These are phyloP conservation scores for Yarrowia sp. DNA, from an alignment of 805 yeast genomes.

Conservation along the genomic window DNA sequence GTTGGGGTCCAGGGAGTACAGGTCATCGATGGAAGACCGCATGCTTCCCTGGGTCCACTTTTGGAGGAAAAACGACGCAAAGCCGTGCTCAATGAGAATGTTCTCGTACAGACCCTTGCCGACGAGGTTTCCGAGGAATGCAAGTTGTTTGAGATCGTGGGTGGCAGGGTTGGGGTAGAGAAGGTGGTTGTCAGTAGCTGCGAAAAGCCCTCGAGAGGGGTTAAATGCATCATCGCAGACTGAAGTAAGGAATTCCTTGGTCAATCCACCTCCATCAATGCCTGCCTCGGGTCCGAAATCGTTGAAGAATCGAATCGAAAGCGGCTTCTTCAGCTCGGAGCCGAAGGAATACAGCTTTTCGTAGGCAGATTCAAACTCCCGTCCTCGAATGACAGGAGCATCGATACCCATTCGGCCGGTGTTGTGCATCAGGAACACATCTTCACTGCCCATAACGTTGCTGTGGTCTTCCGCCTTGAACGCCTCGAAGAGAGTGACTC, in stretches of 20 bases:
- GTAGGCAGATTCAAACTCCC: constrained; percentile 73
- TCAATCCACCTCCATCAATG: constrained; percentile 95
- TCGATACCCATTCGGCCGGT: constrained; percentile 33
- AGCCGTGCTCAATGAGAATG: constrained; percentile 73
- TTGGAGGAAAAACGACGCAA: constrained; percentile 81
- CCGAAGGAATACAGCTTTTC: constrained; percentile 55
- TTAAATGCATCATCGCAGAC: constrained; percentile 68
- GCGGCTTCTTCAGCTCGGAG: constrained; percentile 52
- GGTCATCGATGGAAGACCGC: constrained; percentile 69
- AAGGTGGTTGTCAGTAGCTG: constrained; percentile 52
- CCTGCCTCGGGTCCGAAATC: constrained; percentile 84
- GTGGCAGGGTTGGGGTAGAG: constrained; percentile 72
- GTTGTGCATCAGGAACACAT: constrained; percentile 7
- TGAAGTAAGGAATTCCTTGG: constrained; percentile 82
- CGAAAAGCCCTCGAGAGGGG: constrained; percentile 43
- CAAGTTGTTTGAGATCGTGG: constrained; percentile 40
- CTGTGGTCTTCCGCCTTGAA: constrained; percentile 53
- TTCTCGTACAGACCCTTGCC: constrained; percentile 89
- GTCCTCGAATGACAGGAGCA: constrained; percentile 66
- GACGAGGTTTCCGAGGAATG: constrained; percentile 75
- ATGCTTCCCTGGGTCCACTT: constrained; percentile 50
- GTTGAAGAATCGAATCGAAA: constrained; percentile 67
- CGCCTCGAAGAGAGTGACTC: constrained; percentile 71
- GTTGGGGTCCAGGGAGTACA: constrained; percentile 65
- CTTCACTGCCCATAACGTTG: constrained; percentile 1